Evolutionary conservation across 2,329 filamentous ascomycete species (phyloP), one percentile per base, ranked within the genome.

Genomic region (Rhynchosporium secalis): DNA sequence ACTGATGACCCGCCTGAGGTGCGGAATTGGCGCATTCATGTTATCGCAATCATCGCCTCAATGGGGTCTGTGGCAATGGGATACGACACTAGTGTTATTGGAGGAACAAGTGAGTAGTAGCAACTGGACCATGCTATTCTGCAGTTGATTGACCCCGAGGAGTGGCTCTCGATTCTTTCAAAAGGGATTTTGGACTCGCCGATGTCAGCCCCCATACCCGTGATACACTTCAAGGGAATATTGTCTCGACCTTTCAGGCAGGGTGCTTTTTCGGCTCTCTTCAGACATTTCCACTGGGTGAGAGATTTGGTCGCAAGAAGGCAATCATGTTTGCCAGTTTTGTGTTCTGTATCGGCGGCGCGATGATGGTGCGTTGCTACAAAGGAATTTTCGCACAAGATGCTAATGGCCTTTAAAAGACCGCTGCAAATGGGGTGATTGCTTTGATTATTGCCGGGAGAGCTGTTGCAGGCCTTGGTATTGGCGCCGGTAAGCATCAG

Each of bases 381-480:
- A 9, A 15, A 2, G 12, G 20, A 7, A 13, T 41, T 36, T 28
- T 26, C 13, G 48, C 8, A 12, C 6, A 13, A 33, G 7, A 33
- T 2, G 9, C 51, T 54, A 15, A 54, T 20, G 10, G 20, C 20
- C 20, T 20, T 3, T 6, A 5, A 8, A 26, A 71, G 67, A 69
- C 66, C 8, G 64, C 64, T 38, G 56, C 68, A 2, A 54, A 63
- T 56, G 70, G 71, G 20, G 62, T 56, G 26, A 62, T 72, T 20
- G 58, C 57, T 26, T 26, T 72, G 67, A 71, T 80, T 28, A 79
- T 78, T 60, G 83, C 76, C 29, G 84, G 85, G 3, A 80, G 86
- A 29, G 85, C 87, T 31, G 79, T 88, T 8, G 84, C 83, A 3
- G 85, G 86, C 60, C 69, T 88, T 54, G 85, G 84, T 51, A 81